Conservation (phyloP, 768 basidiomycete species). For the Clitopilus passeckerianus region DNA sequence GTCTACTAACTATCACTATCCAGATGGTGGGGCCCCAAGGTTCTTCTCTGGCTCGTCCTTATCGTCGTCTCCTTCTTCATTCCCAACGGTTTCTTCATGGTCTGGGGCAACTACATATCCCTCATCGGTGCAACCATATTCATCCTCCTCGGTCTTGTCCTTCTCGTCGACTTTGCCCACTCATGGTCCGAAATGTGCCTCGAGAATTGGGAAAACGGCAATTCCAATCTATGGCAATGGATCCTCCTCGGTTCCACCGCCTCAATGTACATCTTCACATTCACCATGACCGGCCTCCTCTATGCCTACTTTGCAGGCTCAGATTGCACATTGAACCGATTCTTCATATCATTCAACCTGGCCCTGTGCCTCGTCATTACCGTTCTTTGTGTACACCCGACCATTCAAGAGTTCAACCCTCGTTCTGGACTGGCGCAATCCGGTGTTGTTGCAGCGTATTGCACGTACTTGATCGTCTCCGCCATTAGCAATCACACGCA, state of each 20-base stretch:
- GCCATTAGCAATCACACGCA: conserved; percentile 92
- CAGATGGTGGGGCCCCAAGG: conserved; percentile 99
- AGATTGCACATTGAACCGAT: conserved; percentile 88
- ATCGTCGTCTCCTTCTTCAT: conserved; percentile 86
- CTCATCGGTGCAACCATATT: conserved; percentile 91
- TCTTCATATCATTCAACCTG: conserved; percentile 96
- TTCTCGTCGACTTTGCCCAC: conserved; percentile 98
- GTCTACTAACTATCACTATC: not conserved
- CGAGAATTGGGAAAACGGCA: conserved; percentile 84
- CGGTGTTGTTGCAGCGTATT: conserved; percentile 96
- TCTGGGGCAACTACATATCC: conserved; percentile 93
- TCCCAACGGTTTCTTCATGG: conserved; percentile 96
- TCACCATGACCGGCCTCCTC: conserved; percentile 83
- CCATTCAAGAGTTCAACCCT: conserved; percentile 88
- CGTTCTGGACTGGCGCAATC: conserved; percentile 94
- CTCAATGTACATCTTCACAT: conserved; percentile 78
- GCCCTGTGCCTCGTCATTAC: conserved; percentile 76
- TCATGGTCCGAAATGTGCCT: conserved; percentile 97
- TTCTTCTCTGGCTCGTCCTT: conserved; percentile 82
- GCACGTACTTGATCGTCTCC: conserved; percentile 91
- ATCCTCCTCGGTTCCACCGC: conserved; percentile 90
- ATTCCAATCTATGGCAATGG: conserved; percentile 93
- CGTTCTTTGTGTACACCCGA: conserved; percentile 75
- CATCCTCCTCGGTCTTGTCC: conserved; percentile 94
- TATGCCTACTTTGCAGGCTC: conserved; percentile 89